Base-by-base conservation (phyloP, 495 filamentous ascomycete species). In the Xylaria curta region DNA sequence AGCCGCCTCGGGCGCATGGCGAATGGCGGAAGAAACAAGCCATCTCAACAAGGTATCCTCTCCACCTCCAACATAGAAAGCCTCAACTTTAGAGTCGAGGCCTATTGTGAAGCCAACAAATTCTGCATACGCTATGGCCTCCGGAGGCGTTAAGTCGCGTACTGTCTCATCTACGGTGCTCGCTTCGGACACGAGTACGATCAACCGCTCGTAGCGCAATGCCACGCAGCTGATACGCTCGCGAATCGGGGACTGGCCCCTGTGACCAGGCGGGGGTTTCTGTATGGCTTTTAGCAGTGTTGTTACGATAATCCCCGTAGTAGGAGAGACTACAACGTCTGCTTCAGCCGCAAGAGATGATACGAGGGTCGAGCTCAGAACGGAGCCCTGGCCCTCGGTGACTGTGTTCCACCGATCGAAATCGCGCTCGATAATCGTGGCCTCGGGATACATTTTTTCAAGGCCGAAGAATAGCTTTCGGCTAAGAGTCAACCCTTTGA, bases 281-380 rank as follows among this genome's bases (percentile, higher is more conserved):
- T 97, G 94, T 42, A 91, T 92, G 62, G 92, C 88, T 72, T 90
- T 88, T 72, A 94, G 89, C 7, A 94, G 82, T 1, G 90, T 92
- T 12, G 93, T 93, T 8, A 91, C 75, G 12, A 97, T 76, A 17
- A 97, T 81, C 0, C 92, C 93, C 0, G 88, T 91, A 3, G 82
- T 82, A 0, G 93, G 90, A 0, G 93, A 94, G 56, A 95, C 72
- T 40, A 92, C 89, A 17, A 97, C 72, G 77, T 97, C 94, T 12
- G 93, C 93, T 79, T 97, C 94, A 15, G 85, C 79, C 3, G 80
- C 77, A 21, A 84, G 77, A 13, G 82, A 76, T 12, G 81, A 81
- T 24, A 70, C 61, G 42, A 77, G 26, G 15, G 78, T 72, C 19
- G 78, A 80, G 19, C 76, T 74, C 4, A 63, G 73, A 31, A 78